Conservation (phyloP, 192 early-diverging fungal species). For the Backusella mclennaniae region DNA sequence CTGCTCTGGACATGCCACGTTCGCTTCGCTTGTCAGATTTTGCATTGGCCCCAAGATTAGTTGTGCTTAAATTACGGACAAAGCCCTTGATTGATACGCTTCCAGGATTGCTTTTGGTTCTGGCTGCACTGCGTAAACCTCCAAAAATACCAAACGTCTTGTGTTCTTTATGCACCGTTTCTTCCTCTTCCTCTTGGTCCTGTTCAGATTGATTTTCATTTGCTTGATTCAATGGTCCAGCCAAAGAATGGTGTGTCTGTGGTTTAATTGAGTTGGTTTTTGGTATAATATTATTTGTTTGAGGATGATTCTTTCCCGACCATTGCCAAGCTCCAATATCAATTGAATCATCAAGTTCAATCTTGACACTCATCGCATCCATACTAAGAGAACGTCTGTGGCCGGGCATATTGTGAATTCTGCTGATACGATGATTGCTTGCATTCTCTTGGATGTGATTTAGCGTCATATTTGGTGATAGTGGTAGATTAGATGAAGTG, state of each 20-base stretch:
- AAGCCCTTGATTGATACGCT: background rate
- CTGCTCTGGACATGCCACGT: background rate
- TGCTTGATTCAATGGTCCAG: background rate
- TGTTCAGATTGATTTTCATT: background rate
- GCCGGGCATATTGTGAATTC: background rate
- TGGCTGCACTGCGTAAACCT: background rate
- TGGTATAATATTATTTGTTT: background rate
- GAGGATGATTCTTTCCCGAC: background rate
- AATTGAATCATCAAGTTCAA: conserved; percentile 1
- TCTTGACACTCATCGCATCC: background rate
- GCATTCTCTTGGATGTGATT: background rate
- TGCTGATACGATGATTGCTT: background rate
- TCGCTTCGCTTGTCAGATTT: conserved; percentile 1
- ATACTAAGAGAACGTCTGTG: background rate
- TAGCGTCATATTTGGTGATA: background rate
- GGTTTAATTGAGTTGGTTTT: background rate
- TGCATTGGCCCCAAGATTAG: background rate
- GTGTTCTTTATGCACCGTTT: background rate
- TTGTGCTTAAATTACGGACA: background rate
- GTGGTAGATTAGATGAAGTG: background rate
- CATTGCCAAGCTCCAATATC: background rate
- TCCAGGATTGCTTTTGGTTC: background rate
- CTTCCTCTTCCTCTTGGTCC: background rate
- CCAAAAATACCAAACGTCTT: background rate
- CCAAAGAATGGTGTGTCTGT: background rate